phyloP scores from a whole-genome alignment of 2,329 filamentous ascomycete species.

The Curvularia hawaiiensis region DNA sequence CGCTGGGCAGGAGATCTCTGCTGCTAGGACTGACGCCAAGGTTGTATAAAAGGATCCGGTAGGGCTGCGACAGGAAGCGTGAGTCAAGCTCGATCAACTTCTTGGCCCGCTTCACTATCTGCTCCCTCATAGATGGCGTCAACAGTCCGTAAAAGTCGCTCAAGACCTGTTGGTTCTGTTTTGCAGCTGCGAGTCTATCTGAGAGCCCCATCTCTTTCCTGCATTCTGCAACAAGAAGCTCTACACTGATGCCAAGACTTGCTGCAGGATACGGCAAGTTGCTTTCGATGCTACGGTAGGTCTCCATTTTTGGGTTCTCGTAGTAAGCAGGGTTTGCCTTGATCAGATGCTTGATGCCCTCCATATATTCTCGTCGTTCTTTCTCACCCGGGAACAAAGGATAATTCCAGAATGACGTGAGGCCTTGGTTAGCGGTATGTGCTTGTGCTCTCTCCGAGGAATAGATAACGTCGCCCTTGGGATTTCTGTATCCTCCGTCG shows the following conservation, averaged over 20 bases:
- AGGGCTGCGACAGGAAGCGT: slow-evolving; percentile 16
- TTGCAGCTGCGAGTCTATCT: background rate
- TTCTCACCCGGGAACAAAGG: slow-evolving; percentile 27
- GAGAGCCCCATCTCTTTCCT: slow-evolving; percentile 12
- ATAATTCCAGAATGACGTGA: slow-evolving; percentile 20
- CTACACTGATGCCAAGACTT: slow-evolving; percentile 24
- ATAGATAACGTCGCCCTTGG: slow-evolving; percentile 11
- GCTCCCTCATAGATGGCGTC: slow-evolving; percentile 17
- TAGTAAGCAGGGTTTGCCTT: slow-evolving; percentile 14
- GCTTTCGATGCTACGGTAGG: slow-evolving; percentile 10
- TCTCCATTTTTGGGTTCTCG: slow-evolving; percentile 1
- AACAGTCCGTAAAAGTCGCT: slow-evolving; percentile 33
- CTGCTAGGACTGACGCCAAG: slow-evolving; percentile 24
- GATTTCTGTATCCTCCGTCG: slow-evolving; percentile 30
- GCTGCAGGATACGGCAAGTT: slow-evolving; percentile 15
- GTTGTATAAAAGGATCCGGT: slow-evolving; percentile 15
- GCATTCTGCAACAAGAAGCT: slow-evolving; percentile 14
- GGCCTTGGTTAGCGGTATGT: background rate
- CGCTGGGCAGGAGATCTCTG: slow-evolving; percentile 31
- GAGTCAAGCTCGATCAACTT: slow-evolving; percentile 23
- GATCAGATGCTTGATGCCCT: slow-evolving; percentile 24
- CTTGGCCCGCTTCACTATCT: slow-evolving; percentile 24
- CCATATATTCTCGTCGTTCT: slow-evolving; percentile 24
- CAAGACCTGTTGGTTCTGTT: slow-evolving; percentile 11
- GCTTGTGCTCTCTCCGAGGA: slow-evolving; percentile 2